Evolutionary conservation across 106 monocot species (phyloP).

Genomic region (Dendrobium nobile): DNA sequence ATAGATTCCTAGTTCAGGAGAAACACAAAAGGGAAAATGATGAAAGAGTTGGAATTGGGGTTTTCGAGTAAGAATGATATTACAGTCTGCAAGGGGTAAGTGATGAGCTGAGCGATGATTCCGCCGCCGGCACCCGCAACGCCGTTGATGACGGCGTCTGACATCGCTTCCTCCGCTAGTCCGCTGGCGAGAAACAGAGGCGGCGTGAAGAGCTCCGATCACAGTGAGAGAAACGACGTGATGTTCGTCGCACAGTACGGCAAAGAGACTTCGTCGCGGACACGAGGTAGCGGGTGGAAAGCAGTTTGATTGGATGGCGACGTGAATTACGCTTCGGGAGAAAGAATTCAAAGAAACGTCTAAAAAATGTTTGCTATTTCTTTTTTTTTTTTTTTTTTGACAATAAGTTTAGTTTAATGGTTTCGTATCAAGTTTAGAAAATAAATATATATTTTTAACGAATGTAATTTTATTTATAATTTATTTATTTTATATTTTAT

Average conservation of each 20-base stretch:
- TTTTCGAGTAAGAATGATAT: background rate
- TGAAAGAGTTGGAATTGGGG: background rate
- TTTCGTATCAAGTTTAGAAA: too few species aligned
- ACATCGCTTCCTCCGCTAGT: slow-evolving; percentile 17
- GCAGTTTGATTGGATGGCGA: background rate
- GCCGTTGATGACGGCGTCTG: slow-evolving; percentile 91
- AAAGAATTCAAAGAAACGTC: background rate
- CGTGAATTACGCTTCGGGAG: background rate
- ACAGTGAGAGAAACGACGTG: background rate
- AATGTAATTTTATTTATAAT: too few species aligned
- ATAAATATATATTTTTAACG: too few species aligned
- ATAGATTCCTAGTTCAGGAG: background rate
- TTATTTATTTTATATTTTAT: too few species aligned
- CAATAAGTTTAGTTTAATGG: too few species aligned
- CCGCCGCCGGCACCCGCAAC: slow-evolving; percentile 89
- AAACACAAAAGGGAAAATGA: background rate
- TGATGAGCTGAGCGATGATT: slow-evolving; percentile 89
- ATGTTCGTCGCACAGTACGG: background rate
- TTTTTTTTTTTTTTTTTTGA: too few species aligned
- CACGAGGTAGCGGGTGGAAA: background rate
- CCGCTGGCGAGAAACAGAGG: background rate
- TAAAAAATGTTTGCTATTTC: too few species aligned
- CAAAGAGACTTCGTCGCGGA: background rate
- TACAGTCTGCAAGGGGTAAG: slow-evolving; percentile 94
- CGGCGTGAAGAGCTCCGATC: background rate